These are phyloP conservation scores for Cladorrhinum sp. DNA, from an alignment of 2,329 filamentous ascomycete genomes.

Conservation along the genomic window DNA sequence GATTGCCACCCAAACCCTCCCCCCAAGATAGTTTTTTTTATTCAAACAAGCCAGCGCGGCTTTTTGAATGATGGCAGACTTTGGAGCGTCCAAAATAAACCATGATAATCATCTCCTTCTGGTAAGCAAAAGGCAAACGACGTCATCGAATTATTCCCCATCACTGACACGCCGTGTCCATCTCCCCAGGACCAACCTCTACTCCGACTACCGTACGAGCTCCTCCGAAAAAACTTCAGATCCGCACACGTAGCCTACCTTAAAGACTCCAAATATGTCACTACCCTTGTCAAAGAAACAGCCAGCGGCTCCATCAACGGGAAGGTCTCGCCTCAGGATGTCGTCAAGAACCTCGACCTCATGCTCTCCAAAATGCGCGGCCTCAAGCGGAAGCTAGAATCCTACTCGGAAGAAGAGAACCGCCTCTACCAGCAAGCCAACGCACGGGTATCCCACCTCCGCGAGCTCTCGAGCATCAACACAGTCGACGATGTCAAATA, in stretches of 20 bases:
- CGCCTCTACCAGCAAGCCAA: slow-evolving; percentile 71
- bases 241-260: slow-evolving; percentile 74
- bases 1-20: background rate
- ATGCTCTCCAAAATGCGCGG: slow-evolving; percentile 84
- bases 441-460: slow-evolving; percentile 75
- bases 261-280: slow-evolving; percentile 63
- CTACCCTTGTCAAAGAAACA: slow-evolving; percentile 58
- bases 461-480: slow-evolving; percentile 74
- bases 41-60: slow-evolving; percentile 18
- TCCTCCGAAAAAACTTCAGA: slow-evolving; percentile 92
- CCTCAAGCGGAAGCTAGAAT: slow-evolving; percentile 81
- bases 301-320: slow-evolving; percentile 66
- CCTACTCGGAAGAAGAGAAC: slow-evolving; percentile 74
- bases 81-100: slow-evolving; percentile 65
- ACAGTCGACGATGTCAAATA: slow-evolving; percentile 89
- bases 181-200: slow-evolving; percentile 79
- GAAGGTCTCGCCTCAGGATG: slow-evolving; percentile 61
- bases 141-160: slow-evolving; percentile 10
- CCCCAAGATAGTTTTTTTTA: too few relatives aligned
- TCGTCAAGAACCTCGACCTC: slow-evolving; percentile 75
- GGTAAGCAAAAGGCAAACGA: slow-evolving; percentile 41
- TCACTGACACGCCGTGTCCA: background rate
- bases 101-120: slow-evolving; percentile 74
- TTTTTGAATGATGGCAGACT: slow-evolving; percentile 51
- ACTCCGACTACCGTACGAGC: slow-evolving; percentile 86